Percentiles rank a stretch among this genome's conserved stretches.
phyloP scores from a whole-genome alignment of 192 early-diverging fungal species.

The Gonapodya prolifera region DNA sequence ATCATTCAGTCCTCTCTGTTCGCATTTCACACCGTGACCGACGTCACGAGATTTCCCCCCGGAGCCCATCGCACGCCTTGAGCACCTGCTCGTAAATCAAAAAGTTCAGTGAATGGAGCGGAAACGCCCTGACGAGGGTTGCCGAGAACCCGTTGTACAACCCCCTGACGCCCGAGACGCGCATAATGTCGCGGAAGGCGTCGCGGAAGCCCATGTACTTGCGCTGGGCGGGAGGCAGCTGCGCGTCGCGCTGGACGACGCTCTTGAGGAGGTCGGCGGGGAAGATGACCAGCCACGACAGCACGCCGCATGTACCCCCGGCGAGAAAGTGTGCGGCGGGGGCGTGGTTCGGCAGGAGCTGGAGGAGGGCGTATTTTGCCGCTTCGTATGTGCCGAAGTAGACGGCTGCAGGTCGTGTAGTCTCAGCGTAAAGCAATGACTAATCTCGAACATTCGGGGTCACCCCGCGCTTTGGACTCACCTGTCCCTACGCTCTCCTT shows the following conservation, averaged over 20 bases:
- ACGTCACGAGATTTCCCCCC: too few relatives aligned
- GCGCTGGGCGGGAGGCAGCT: conserved; percentile 23
- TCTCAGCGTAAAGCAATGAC: neutral
- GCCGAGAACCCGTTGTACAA: conserved; percentile 64
- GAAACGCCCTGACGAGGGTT: conserved; percentile 62
- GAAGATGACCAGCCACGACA: conserved; percentile 67
- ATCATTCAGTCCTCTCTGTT: too few relatives aligned
- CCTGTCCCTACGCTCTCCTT: conserved; percentile 53
- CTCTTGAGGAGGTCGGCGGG: conserved; percentile 68
- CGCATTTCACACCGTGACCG: too few relatives aligned
- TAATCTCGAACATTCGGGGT: conserved; percentile 6
- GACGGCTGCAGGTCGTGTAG: conserved; percentile 14
- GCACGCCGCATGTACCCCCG: conserved; percentile 61
- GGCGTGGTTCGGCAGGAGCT: conserved; percentile 16
- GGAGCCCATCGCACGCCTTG: neutral
- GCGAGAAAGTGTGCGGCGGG: conserved; percentile 62
- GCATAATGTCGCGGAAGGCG: conserved; percentile 36
- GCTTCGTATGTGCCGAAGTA: conserved; percentile 64
- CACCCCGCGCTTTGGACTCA: neutral
- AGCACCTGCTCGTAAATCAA: conserved; percentile 57
- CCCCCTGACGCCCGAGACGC: conserved; percentile 36
- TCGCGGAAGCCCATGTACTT: conserved; percentile 24
- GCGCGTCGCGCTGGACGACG: conserved; percentile 58
- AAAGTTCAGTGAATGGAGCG: conserved; percentile 74
- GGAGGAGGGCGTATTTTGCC: conserved; percentile 21